Evolutionary conservation across 139 green algal genomes (phyloP).

Genomic region (Yamagishiella unicocca): DNA sequence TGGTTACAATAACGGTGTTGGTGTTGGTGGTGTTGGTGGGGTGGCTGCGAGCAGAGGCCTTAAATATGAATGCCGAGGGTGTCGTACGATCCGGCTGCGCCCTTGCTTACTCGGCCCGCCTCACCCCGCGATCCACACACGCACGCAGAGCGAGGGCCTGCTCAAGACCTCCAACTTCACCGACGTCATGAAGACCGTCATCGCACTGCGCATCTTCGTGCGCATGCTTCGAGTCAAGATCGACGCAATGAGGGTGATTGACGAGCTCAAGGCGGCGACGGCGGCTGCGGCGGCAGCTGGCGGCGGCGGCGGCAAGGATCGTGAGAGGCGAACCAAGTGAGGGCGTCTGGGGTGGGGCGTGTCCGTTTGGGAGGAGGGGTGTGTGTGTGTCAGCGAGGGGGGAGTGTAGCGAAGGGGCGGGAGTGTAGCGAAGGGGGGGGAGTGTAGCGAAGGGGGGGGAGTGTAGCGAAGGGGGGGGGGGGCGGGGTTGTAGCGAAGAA

Average conservation of each 20-base stretch:
- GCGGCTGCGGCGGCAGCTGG: neutral
- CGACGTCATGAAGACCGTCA: conserved; percentile 36
- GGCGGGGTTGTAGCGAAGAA: no score
- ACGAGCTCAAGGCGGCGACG: conserved; percentile 13
- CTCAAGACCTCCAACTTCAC: conserved; percentile 40
- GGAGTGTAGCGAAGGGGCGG: neutral
- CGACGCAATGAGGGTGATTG: conserved; percentile 16
- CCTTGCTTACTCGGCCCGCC: neutral
- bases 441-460: neutral
- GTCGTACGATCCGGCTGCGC: neutral
- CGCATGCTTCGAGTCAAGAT: conserved; percentile 43
- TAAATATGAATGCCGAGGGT: no score
- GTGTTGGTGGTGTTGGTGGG: no score
- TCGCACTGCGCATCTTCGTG: conserved; percentile 48
- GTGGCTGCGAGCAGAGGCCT: no score
- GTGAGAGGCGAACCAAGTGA: neutral
- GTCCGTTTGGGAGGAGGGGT: neutral
- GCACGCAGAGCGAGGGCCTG: conserved; percentile 32
- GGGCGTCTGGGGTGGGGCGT: neutral
- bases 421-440: neutral
- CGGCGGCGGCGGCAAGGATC: neutral
- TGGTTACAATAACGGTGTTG: no score
- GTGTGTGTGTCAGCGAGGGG: neutral
- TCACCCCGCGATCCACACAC: neutral
- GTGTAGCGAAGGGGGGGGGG: neutral